These are phyloP conservation scores for Hemileia vastatrix DNA, from an alignment of 1,284 basidiomycete genomes.

Conservation along the genomic window DNA sequence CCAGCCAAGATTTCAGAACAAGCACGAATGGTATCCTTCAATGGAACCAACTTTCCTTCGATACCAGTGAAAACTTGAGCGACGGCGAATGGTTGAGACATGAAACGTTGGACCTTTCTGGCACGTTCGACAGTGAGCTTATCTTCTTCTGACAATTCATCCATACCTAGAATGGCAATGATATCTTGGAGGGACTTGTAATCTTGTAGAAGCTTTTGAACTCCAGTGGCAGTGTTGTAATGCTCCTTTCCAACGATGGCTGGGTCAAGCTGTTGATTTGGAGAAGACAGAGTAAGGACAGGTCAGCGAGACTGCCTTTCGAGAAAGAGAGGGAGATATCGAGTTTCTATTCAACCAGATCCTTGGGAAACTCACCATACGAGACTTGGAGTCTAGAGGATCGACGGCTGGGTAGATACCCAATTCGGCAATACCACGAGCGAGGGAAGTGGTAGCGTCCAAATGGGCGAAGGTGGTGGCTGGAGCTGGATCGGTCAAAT, in stretches of 20 bases:
- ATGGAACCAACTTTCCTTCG: conserved; percentile 83
- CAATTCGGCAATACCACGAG: conserved; percentile 96
- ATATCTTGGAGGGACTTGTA: conserved; percentile 94
- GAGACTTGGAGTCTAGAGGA: conserved; percentile 96
- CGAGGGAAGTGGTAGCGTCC: conserved; percentile 97
- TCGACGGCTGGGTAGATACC: conserved; percentile 99
- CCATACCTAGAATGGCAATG: conserved; percentile 96
- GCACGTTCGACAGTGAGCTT: conserved; percentile 79
- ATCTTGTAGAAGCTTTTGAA: conserved; percentile 97
- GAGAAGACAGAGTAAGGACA: background rate
- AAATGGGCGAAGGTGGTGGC: conserved; percentile 99
- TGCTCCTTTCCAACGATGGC: conserved; percentile 88
- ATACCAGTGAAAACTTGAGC: conserved; percentile 99
- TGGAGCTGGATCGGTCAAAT: conserved; percentile 98
- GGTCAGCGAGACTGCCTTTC: background rate
- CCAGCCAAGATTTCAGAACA: conserved; percentile 92
- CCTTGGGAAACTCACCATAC: conserved; percentile 58
- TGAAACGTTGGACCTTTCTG: conserved; percentile 61
- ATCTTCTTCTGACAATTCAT: conserved; percentile 98
- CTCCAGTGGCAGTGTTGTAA: conserved; percentile 86
- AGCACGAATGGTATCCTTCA: too few relatives aligned
- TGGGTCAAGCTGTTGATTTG: conserved; percentile 67
- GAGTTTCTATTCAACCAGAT: background rate
- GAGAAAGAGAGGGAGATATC: background rate
- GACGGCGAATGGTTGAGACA: conserved; percentile 99